A percentile compares a stretch with the other conserved stretches of the same genome.
phyloP scores from a whole-genome alignment of 805 yeast genomes.

The Hanseniaspora taiwanica region DNA sequence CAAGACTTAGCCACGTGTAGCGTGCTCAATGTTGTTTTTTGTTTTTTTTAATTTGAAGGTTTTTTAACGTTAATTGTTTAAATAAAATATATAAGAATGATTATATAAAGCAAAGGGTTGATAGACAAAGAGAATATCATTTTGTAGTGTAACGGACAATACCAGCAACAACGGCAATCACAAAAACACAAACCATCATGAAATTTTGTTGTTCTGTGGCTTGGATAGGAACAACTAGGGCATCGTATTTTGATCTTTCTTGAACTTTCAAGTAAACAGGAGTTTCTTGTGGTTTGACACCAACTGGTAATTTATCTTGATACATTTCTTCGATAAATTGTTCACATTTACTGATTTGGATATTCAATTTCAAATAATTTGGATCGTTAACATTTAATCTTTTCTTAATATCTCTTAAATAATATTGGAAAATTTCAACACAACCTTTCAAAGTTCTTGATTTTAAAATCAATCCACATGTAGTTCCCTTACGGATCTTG shows the following conservation, averaged over 20 bases:
- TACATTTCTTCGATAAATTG: constrained; percentile 72
- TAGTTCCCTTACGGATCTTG: constrained; percentile 82
- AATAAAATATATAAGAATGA: no score
- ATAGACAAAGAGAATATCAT: no score
- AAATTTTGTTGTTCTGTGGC: constrained; percentile 18
- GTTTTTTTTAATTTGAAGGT: no score
- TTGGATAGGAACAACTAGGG: constrained; percentile 12
- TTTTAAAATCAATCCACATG: constrained; percentile 61
- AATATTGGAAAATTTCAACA: constrained; percentile 60
- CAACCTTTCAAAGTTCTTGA: constrained; percentile 67
- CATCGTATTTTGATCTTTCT: constrained; percentile 32
- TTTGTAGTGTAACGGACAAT: background rate
- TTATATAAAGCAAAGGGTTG: no score
- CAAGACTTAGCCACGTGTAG: no score
- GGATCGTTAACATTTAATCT: constrained; percentile 74
- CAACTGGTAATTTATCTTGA: constrained; percentile 48
- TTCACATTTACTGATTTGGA: constrained; percentile 77
- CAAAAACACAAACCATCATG: constrained; percentile 13
- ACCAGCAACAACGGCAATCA: constrained; percentile 10
- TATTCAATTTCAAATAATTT: constrained; percentile 70
- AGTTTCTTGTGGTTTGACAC: constrained; percentile 31
- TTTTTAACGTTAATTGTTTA: no score
- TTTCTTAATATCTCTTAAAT: constrained; percentile 63
- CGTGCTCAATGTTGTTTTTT: no score
- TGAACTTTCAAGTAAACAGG: constrained; percentile 27